Evolutionary conservation across 305 asterid species (phyloP).

Genomic region (Solanum chacoense): DNA sequence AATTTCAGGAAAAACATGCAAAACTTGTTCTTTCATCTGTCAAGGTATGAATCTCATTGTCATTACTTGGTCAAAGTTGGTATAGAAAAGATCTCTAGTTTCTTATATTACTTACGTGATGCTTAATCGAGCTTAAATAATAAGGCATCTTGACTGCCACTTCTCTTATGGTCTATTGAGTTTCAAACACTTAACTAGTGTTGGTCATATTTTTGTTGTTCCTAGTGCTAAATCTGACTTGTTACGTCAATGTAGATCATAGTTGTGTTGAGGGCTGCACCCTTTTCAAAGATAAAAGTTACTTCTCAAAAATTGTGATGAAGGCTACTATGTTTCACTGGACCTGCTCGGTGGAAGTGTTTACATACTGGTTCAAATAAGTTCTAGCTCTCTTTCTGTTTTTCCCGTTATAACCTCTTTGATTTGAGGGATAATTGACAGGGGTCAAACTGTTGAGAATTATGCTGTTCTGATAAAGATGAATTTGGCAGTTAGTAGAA

Average conservation of each 20-base stretch:
- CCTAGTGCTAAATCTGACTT: not conserved
- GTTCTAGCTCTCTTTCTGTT: not conserved
- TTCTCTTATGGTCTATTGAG: not conserved
- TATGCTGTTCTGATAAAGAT: not conserved
- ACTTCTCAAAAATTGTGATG: not conserved
- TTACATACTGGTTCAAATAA: not conserved
- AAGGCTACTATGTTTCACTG: not conserved
- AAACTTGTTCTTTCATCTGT: constrained; percentile 74
- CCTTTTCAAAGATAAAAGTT: not conserved
- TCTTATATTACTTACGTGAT: not conserved
- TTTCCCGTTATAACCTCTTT: not conserved
- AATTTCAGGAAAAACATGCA: constrained; percentile 93
- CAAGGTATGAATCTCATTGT: constrained; percentile 38
- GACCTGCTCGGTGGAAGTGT: not conserved
- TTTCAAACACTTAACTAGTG: not conserved
- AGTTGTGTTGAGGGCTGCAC: not conserved
- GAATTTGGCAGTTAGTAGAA: not conserved
- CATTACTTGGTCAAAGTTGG: not conserved
- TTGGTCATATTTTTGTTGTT: not conserved
- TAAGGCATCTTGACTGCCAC: not conserved
- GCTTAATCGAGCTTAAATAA: not conserved
- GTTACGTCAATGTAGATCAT: not conserved
- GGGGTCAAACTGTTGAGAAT: not conserved
- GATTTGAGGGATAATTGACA: not conserved
- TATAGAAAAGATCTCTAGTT: not conserved